phyloP scores from a whole-genome alignment of 202 grass and related monocot genomes.

The Elaeis oleifera region DNA sequence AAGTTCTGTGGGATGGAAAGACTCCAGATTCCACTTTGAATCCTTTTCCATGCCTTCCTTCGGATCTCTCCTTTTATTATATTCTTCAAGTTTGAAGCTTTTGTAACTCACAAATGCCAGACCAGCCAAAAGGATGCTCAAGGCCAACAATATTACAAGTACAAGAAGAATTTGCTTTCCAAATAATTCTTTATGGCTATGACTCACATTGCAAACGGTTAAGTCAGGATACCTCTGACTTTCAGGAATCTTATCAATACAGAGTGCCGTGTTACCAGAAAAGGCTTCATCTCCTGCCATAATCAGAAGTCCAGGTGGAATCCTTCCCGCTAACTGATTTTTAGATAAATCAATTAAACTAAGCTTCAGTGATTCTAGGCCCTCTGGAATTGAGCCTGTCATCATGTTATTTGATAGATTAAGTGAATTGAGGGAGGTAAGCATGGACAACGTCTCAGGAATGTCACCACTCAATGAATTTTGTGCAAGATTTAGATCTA shows the following conservation, averaged over 20 bases:
- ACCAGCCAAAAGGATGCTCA: conserved; percentile 44
- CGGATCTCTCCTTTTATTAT: conserved; percentile 30
- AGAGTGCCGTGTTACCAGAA: conserved; percentile 54
- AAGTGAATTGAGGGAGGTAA: conserved; percentile 50
- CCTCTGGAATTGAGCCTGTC: conserved; percentile 58
- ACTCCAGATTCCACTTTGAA: conserved; percentile 55
- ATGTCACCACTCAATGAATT: conserved; percentile 58
- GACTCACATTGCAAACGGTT: conserved; percentile 42
- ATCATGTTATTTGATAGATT: conserved; percentile 83
- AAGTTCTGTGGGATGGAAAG: conserved; percentile 47
- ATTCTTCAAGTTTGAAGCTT: conserved; percentile 65
- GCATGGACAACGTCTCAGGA: conserved; percentile 42
- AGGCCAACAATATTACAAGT: conserved; percentile 33
- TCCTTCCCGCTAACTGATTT: conserved; percentile 63
- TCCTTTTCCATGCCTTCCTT: conserved; percentile 30
- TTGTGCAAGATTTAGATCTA: conserved; percentile 66
- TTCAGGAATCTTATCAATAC: conserved; percentile 39
- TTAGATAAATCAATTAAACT: conserved; percentile 71
- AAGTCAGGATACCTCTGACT: conserved; percentile 30
- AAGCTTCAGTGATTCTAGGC: conserved; percentile 55
- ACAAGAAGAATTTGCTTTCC: conserved; percentile 32
- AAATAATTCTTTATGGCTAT: conserved; percentile 28
- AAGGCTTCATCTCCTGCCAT: conserved; percentile 73
- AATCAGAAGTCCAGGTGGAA: conserved; percentile 53
- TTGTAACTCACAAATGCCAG: conserved; percentile 54